phyloP scores from a whole-genome alignment of 2,329 filamentous ascomycete species.

The Aspergillus fumigatiaffinis region DNA sequence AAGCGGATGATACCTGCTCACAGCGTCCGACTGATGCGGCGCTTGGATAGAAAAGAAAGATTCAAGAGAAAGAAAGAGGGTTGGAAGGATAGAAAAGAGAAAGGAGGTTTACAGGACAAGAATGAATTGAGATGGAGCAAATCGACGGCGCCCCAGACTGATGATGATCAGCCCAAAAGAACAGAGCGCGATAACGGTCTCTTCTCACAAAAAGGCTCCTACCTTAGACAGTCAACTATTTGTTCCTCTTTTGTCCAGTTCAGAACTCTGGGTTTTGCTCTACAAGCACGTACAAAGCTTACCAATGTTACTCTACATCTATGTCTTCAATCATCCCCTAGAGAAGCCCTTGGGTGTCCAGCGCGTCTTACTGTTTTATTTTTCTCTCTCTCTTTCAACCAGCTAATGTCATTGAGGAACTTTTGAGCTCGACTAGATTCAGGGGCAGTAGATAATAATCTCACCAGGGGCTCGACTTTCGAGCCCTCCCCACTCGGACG shows the following conservation, averaged over 20 bases:
- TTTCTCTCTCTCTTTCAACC: not conserved
- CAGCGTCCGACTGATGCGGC: slow-evolving; percentile 34
- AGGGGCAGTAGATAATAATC: slow-evolving; percentile 11
- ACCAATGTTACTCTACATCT: not conserved
- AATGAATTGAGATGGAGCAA: slow-evolving; percentile 2
- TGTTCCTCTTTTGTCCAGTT: not conserved
- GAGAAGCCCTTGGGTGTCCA: not conserved
- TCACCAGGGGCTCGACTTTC: slow-evolving; percentile 9
- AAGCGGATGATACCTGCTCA: slow-evolving; percentile 30
- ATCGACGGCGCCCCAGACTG: slow-evolving; percentile 7
- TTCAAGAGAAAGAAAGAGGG: slow-evolving; percentile 16
- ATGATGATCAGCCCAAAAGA: slow-evolving; percentile 22
- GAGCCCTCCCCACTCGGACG: slow-evolving; percentile 4
- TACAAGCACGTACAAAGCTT: not conserved
- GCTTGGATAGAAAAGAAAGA: slow-evolving; percentile 20
- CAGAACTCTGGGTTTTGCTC: not conserved
- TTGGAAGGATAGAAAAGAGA: slow-evolving; percentile 8
- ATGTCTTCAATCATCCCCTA: not conserved
- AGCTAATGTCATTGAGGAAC: not conserved
- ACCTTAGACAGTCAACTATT: not conserved
- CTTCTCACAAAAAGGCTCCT: not conserved
- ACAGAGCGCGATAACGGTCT: slow-evolving; percentile 1
- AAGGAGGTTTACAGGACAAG: slow-evolving; percentile 11
- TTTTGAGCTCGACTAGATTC: slow-evolving; percentile 13
- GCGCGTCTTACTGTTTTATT: not conserved